Evolutionary conservation across 2,329 filamentous ascomycete genomes (phyloP), one percentile per base, ranked within the genome.

Genomic region (Ciborinia camelliae): DNA sequence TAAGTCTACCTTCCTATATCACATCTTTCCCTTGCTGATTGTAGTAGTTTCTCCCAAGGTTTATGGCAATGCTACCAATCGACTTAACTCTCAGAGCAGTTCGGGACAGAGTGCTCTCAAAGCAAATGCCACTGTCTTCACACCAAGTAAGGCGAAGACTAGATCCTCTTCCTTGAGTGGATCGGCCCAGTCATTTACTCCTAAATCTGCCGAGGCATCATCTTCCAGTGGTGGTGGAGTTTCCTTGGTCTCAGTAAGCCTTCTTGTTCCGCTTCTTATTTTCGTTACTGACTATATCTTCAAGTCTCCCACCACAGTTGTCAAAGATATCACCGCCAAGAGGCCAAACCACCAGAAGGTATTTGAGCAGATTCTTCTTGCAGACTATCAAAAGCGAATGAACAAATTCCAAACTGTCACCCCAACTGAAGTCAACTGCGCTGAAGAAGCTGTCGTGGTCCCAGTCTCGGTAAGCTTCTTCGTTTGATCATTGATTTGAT

Each of bases 201-300:
- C 55, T 47, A 23, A n/a, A 45, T 32, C 8, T 59, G 41, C 45
- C 26, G 39, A 26, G 28, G 30, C 2, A 47, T 47, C 55, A 23
- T 41, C 55, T 47, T 59, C 55, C 43, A 47, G 30, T 59, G 41
- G 41, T 45, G 41, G 55, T 20, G 41, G 30, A 18, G 28, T 47
- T 59, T 26, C 41, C 3, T 26, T 59, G 41, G 41, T 23, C 32
- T 45, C 37, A 32, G 55, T 57, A 35, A 20, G 61, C 39, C n/a
- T 15, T 20, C 28, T 10, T 47, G 30, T 47, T 47, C 10, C 5
- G n/a, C 47, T 18, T 47, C 14, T 37, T 18, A 20, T 8, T 47
- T 14, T 10, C 10, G 18, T 59, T 47, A 10, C 41, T 59, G 30
- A 59, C 43, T 37, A 23, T 47, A 23, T 20, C 5, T 1, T 47